Conservation (phyloP, 1,284 basidiomycete species). For the Sparassis latifolia region DNA sequence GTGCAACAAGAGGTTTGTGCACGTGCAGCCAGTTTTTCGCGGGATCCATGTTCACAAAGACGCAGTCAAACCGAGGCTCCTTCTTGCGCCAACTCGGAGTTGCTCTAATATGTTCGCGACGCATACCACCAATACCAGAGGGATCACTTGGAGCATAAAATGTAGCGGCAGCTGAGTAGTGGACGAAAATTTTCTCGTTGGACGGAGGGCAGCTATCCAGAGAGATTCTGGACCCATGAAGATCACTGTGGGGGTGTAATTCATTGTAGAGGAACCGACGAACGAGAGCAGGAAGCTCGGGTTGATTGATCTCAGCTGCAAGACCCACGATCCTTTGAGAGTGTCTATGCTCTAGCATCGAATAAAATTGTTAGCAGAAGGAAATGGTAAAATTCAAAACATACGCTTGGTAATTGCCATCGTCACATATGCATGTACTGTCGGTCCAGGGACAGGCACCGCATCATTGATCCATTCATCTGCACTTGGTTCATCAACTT, state of each 20-base stretch:
- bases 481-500: background rate
- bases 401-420: background rate
- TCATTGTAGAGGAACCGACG: background rate
- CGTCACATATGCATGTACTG: background rate
- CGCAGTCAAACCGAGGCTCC: background rate
- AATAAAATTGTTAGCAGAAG: background rate
- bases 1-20: conserved; percentile 1
- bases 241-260: background rate
- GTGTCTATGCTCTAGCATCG: background rate
- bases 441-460: background rate
- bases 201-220: background rate
- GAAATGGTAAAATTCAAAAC: background rate
- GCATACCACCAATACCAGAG: background rate
- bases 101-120: background rate
- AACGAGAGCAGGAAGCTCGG: background rate
- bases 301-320: background rate
- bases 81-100: background rate
- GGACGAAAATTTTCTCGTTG: background rate
- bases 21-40: background rate
- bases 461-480: background rate
- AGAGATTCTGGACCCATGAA: background rate
- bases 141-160: background rate
- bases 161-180: background rate
- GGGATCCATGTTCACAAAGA: background rate
- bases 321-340: background rate